Evolutionary conservation across 306 rosid species (phyloP), one percentile per base, ranked within the genome.

Genomic region (Pueraria montana): DNA sequence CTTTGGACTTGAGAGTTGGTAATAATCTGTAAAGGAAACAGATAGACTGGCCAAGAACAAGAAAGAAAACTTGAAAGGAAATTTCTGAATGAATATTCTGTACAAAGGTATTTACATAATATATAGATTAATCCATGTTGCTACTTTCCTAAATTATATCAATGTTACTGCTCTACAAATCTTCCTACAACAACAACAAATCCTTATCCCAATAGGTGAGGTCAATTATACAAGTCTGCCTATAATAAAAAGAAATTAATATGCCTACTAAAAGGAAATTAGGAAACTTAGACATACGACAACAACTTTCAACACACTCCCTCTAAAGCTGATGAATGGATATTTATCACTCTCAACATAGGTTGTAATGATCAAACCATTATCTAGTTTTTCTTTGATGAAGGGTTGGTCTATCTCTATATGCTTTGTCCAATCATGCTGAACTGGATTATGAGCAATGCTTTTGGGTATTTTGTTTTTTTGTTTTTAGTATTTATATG

Each of bases 1-100:
- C 32, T 68, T 74, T 45, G 55, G 64, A 23, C 71, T 77, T 72
- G 72, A 48, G 58, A 67, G n/a, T 77, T 66, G 23, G 61, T 45
- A 14, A 74, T 21, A 45, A 69, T 79, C 67, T 8, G 62, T 20
- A 16, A 26, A 49, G 56, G 76, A 79, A 46, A 36, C 79, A 48
- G 52, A 30, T 30, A 67, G 72, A 66, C 17, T 66, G 50, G 48
- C 18, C 72, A 38, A 27, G 68, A 62, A 62, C 42, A 62, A 5
- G 20, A 62, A 26, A 62, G 42, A 30, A 27, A 30, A 30, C 4
- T 30, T 0, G 4, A 30, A 30, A 30, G 34, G 34, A 30, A 30
- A 62, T 12, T 62, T 62, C 40, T 62, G 20, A 26, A 17, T 8
- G 49, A 65, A 65, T 36, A 65, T 65, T 65, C 48, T 17, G 26